These are phyloP conservation scores for Rhodotorula mucilaginosa DNA, from an alignment of 1,284 basidiomycete genomes.

Conservation along the genomic window DNA sequence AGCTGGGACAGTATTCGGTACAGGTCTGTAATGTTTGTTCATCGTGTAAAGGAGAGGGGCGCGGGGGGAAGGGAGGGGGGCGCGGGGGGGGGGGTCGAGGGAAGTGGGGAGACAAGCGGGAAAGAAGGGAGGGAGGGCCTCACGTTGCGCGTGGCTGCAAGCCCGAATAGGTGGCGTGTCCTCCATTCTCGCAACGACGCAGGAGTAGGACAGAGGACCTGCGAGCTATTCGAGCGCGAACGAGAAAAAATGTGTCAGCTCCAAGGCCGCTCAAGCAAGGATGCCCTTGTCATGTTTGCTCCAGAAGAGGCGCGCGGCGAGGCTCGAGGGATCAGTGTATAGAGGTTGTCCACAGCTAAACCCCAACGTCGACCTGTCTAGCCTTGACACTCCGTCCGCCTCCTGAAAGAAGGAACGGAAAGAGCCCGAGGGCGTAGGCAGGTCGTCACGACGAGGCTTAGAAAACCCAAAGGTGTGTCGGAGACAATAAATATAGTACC, in stretches of 20 bases:
- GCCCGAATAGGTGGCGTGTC: not conserved
- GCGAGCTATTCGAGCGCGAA: too few species aligned
- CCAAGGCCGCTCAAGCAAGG: not conserved
- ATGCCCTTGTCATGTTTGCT: not conserved
- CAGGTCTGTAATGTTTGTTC: conserved; percentile 33
- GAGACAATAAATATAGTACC: conserved; percentile 41
- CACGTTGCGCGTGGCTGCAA: too few species aligned
- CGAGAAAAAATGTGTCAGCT: not conserved
- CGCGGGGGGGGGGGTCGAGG: not conserved
- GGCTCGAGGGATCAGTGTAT: too few species aligned
- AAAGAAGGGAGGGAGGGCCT: not conserved
- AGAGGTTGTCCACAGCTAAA: too few species aligned
- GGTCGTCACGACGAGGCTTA: too few species aligned
- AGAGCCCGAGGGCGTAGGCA: not conserved
- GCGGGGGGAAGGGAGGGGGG: not conserved
- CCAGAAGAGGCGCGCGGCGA: too few species aligned
- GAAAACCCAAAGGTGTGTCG: conserved; percentile 3
- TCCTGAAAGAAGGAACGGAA: not conserved
- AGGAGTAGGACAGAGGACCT: too few species aligned
- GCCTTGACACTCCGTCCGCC: too few species aligned
- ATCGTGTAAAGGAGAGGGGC: not conserved
- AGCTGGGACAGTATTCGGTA: conserved; percentile 15
- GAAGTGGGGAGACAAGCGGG: not conserved
- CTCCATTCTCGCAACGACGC: too few species aligned
- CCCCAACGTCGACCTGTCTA: too few species aligned